These are phyloP conservation scores for Crotalaria pallida DNA, from an alignment of 306 rosid genomes.

Conservation along the genomic window DNA sequence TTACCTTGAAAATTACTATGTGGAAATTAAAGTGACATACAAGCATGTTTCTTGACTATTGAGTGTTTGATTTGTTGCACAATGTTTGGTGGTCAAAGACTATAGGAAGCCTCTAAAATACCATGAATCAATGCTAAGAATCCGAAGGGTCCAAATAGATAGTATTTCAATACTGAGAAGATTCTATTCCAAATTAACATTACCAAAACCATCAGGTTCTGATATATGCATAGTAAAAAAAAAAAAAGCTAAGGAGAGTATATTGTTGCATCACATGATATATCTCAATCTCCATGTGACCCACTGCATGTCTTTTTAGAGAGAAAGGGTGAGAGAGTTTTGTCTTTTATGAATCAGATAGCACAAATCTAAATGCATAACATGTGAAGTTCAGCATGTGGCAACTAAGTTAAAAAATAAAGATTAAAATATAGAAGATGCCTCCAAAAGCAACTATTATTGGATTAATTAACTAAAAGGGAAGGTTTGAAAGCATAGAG, in stretches of 20 bases:
- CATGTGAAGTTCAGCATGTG: slow-evolving; percentile 42
- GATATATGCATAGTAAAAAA: slow-evolving; percentile 29
- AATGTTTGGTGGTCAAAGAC: slow-evolving; percentile 32
- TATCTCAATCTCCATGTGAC: slow-evolving; percentile 55
- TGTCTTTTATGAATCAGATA: slow-evolving; percentile 44
- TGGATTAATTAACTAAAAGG: slow-evolving; percentile 25
- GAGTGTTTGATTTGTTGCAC: slow-evolving; percentile 20
- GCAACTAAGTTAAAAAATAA: slow-evolving; percentile 8
- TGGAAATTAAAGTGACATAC: slow-evolving; percentile 6
- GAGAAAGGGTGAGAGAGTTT: slow-evolving; percentile 25
- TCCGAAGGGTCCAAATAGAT: slow-evolving; percentile 30
- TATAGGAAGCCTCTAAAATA: slow-evolving; percentile 30
- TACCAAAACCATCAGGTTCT: slow-evolving; percentile 31
- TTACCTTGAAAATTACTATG: slow-evolving; percentile 10
- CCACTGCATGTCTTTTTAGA: slow-evolving; percentile 33
- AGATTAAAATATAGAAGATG: slow-evolving; percentile 7
- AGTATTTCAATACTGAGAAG: slow-evolving; percentile 37
- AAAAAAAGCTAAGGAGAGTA: too few relatives aligned
- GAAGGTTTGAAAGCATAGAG: slow-evolving; percentile 22
- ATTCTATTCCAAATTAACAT: slow-evolving; percentile 44
- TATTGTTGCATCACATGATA: slow-evolving; percentile 45
- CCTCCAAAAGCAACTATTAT: slow-evolving; percentile 17
- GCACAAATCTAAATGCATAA: slow-evolving; percentile 50
- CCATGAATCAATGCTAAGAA: slow-evolving; percentile 20
- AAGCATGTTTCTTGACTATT: not conserved